Conservation (phyloP, 371 early-diverging fungal species). For the Mucor piriformis region DNA sequence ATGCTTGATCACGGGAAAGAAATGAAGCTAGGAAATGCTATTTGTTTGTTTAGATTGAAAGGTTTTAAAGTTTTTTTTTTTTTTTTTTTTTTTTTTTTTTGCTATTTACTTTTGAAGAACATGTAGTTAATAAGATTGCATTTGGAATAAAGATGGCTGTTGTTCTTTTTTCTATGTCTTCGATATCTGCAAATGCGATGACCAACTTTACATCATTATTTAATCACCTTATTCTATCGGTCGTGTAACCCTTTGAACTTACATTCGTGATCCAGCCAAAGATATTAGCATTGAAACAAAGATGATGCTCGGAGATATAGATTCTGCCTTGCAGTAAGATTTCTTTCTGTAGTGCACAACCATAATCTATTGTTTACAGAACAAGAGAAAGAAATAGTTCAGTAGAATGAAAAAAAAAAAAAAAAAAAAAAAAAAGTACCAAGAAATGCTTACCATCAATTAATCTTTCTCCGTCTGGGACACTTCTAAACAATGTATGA, state of each 20-base stretch:
- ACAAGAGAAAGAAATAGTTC: background rate
- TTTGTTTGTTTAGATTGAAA: background rate
- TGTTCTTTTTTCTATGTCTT: conserved; percentile 77
- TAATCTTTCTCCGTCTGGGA: conserved; percentile 67
- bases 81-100: background rate
- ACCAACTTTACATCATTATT: conserved; percentile 57
- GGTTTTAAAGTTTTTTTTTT: too few species aligned
- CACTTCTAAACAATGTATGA: conserved; percentile 65
- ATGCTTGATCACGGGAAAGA: conserved; percentile 78
- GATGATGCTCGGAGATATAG: conserved; percentile 82
- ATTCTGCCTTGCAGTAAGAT: conserved; percentile 91
- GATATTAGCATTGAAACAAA: conserved; percentile 95
- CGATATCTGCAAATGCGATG: conserved; percentile 82
- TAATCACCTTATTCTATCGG: background rate
- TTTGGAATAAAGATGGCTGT: conserved; percentile 87
- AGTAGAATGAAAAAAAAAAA: background rate
- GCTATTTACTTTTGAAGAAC: conserved; percentile 59
- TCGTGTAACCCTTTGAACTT: conserved; percentile 18
- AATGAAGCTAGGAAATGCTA: conserved; percentile 81
- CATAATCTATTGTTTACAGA: conserved; percentile 64
- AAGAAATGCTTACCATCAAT: conserved; percentile 58
- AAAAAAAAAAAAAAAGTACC: background rate
- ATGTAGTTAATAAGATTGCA: conserved; percentile 80
- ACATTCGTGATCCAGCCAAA: conserved; percentile 95
- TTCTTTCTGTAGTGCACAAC: conserved; percentile 91